Base-by-base conservation (phyloP, 192 early-diverging fungal species). In the Coemansia sp. region DNA sequence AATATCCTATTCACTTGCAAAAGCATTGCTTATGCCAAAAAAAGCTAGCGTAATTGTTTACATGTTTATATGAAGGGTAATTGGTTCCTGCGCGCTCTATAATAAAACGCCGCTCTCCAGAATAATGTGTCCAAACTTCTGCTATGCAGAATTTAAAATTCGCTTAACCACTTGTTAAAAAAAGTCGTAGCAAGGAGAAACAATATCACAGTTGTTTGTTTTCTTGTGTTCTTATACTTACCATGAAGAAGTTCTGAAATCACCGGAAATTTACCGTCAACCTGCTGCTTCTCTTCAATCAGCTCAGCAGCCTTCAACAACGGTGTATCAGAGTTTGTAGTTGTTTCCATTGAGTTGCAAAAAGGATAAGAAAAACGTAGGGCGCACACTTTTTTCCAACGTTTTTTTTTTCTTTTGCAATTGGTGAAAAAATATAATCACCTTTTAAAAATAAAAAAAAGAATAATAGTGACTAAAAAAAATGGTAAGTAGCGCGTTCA, bases 221-320 rank as follows among this genome's bases (percentile, higher is more conserved):
- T 46, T 46, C 14, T 29, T 36, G 6, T 3, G 3, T 27, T 61
- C 39, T 9, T 17, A 17, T 60, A 31, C 71, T 72, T 82, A 82
- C 79, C 71, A 61, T 82, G 80, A 6, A 82, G 68, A 31, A 82
- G 75, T 33, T 82, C 80, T 27, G 80, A 70, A 63, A 82, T 42
- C 52, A 42, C 46, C 11, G 80, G 80, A 25, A 82, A 82, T 31
- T 82, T 76, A 55, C 56, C 39, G 65, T 82, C 80, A 3, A 68
- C 29, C 65, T 74, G 71, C 66, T 76, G 66, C 46, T 65, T 68
- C 62, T 29, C 46, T 42, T 73, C 75, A 32, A 82, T 46, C 19
- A 73, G 74, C 64, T 70, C 64, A 25, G 68, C 72, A 2, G 77
- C 77, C 27, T 56, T 61, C 31, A 27, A 42, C 24, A 68, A 25